Evolutionary conservation across 345 rosid species (phyloP).

Genomic region (Populus deltoides): DNA sequence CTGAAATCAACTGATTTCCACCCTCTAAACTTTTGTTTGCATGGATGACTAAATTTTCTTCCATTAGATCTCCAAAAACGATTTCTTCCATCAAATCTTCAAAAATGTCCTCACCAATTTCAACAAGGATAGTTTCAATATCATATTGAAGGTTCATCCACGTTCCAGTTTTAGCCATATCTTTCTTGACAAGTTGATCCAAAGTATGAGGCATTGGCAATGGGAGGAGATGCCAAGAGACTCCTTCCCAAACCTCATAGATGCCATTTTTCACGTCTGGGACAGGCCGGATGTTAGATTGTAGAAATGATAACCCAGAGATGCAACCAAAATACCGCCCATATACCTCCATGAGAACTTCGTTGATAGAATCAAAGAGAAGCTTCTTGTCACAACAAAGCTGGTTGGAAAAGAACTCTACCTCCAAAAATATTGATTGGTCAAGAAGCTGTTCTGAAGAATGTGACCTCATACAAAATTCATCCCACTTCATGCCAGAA

Average conservation of each 20-base stretch:
- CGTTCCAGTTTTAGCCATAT: conserved; percentile 48
- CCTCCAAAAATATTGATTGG: conserved; percentile 46
- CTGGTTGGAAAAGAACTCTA: conserved; percentile 50
- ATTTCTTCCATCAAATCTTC: conserved; percentile 58
- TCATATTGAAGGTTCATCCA: conserved; percentile 72
- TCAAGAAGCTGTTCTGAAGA: conserved; percentile 64
- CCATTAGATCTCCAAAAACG: conserved; percentile 59
- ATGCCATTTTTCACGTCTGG: conserved; percentile 43
- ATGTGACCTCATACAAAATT: conserved; percentile 53
- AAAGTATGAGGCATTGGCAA: conserved; percentile 61
- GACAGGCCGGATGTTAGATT: conserved; percentile 42
- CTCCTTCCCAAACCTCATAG: conserved; percentile 60
- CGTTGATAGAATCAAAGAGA: conserved; percentile 71
- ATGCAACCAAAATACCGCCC: conserved; percentile 42
- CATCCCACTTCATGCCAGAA: conserved; percentile 67
- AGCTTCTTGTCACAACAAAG: conserved; percentile 51
- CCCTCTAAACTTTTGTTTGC: conserved; percentile 20
- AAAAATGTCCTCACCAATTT: conserved; percentile 54
- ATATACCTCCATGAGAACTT: conserved; percentile 65
- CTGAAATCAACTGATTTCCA: conserved; percentile 16
- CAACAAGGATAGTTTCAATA: conserved; percentile 40
- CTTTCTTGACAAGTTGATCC: conserved; percentile 72
- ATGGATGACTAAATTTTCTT: conserved; percentile 45
- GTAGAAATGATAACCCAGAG: conserved; percentile 48
- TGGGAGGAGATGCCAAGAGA: conserved; percentile 68